phyloP scores from a whole-genome alignment of 176 grass and related monocot genomes.

The Zea mays region Zm-B73-REFERENCE-NAM-5.0 NC_050097.1:205524501-205525000 shows the following conservation, averaged over 20 bases:
- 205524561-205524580: conserved; percentile 35
- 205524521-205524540: conserved; percentile 28
- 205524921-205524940: no score
- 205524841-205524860: no score
- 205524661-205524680: conserved; percentile 54
- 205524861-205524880: no score
- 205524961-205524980: conserved; percentile 24
- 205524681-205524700: conserved; percentile 51
- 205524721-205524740: no score
- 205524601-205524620: conserved; percentile 25
- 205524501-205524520: conserved; percentile 26
- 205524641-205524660: conserved; percentile 55
- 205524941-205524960: no score
- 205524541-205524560: not conserved
- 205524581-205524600: conserved; percentile 28
- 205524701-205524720: conserved; percentile 21
- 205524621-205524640: conserved; percentile 44
- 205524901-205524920: no score
- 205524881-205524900: no score
- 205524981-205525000: conserved; percentile 48
- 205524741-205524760: no score
- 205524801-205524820: no score
- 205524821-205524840: no score
- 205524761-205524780: no score
- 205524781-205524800: no score